Percentiles rank a stretch among this genome's conserved stretches.
phyloP scores from a whole-genome alignment of 2,329 filamentous ascomycete genomes.

The Chalara sp. region DNA sequence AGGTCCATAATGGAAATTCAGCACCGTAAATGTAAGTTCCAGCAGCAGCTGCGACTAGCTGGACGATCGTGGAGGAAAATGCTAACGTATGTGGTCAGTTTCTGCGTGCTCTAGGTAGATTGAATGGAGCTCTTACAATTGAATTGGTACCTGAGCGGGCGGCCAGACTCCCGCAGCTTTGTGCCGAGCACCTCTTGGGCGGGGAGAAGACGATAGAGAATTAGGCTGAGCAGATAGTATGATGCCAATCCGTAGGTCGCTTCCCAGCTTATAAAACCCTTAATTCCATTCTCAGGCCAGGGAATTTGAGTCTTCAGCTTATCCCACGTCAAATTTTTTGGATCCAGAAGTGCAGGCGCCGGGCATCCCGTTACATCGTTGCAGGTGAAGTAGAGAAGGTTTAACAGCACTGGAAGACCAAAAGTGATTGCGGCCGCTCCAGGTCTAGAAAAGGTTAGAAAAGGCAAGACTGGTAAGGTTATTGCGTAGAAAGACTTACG shows the following conservation, averaged over 20 bases:
- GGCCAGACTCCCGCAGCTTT: conserved; percentile 56
- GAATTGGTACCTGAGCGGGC: conserved; percentile 70
- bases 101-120: no score
- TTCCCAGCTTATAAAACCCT: conserved; percentile 62
- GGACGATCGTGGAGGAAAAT: conserved; percentile 48
- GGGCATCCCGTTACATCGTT: conserved; percentile 92
- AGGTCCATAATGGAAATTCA: conserved; percentile 83
- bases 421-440: conserved; percentile 75
- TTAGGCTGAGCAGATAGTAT: conserved; percentile 71
- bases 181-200: conserved; percentile 66
- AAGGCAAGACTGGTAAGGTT: no score
- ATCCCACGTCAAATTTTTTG: conserved; percentile 62
- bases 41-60: conserved; percentile 61
- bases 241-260: conserved; percentile 64
- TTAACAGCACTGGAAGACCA: conserved; percentile 71
- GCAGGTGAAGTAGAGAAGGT: conserved; percentile 76
- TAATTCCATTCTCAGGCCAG: conserved; percentile 68
- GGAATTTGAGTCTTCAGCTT: conserved; percentile 73
- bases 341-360: conserved; percentile 70
- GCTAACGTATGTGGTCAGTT: no score
- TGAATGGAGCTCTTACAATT: no score
- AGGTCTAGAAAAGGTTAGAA: conserved; percentile 41
- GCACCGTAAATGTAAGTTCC: conserved; percentile 74
- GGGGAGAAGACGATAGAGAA: conserved; percentile 72
- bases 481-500: no score